phyloP scores from a whole-genome alignment of 2,329 filamentous ascomycete species.

The Phialophora macrospora region DNA sequence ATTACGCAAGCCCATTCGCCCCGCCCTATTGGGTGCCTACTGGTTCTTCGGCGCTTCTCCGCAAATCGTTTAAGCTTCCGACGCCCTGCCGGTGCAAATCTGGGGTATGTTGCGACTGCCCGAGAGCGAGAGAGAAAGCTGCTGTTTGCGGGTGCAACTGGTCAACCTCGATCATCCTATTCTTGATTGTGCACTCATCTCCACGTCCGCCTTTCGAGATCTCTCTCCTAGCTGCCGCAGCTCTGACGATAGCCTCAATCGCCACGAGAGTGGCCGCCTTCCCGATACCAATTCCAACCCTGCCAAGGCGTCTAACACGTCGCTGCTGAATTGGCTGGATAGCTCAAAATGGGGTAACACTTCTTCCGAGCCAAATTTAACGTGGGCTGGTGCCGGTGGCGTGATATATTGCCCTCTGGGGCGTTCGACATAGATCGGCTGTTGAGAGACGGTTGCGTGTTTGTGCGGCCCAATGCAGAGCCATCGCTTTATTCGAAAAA shows the following conservation, averaged over 20 bases:
- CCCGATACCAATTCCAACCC: conserved; percentile 3
- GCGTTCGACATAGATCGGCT: neutral
- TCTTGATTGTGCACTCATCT: neutral
- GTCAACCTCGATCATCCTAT: neutral
- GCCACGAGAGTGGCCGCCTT: conserved; percentile 22
- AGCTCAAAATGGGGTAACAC: conserved; percentile 18
- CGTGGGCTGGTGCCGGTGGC: conserved; percentile 12
- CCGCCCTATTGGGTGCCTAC: neutral
- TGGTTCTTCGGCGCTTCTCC: neutral
- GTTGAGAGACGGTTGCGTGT: conserved; percentile 5
- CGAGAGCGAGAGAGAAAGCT: neutral
- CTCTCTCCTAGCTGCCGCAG: conserved; percentile 2
- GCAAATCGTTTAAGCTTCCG: neutral
- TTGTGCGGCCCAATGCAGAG: neutral
- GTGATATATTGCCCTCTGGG: neutral
- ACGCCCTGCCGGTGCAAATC: neutral
- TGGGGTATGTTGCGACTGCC: neutral
- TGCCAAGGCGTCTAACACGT: conserved; percentile 21
- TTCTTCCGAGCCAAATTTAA: conserved; percentile 12
- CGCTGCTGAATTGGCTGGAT: conserved; percentile 22
- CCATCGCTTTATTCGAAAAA: conserved; percentile 4
- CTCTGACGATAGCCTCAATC: conserved; percentile 21
- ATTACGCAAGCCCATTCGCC: conserved; percentile 6
- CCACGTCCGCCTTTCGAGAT: neutral
- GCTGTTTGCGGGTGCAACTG: neutral